Percentiles rank a stretch among this genome's conserved stretches.
These are phyloP conservation scores for Huntiella savannae DNA, from an alignment of 2,329 filamentous ascomycete species.

Conservation along the genomic window DNA sequence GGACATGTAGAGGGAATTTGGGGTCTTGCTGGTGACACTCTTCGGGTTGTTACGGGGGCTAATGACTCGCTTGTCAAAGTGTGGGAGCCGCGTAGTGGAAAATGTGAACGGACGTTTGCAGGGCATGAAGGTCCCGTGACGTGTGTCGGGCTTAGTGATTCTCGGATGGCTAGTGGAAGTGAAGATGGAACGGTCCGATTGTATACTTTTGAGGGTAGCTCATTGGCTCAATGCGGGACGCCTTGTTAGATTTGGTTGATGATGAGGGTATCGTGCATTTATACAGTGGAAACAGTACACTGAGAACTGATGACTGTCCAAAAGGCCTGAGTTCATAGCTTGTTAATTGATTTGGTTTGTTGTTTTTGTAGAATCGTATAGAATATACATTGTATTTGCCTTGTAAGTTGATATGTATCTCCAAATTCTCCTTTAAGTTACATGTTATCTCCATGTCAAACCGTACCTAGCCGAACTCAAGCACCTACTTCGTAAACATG, in stretches of 20 bases:
- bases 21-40: conserved; percentile 73
- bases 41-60: conserved; percentile 73
- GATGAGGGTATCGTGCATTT: background rate
- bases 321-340: no score
- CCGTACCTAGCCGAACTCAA: no score
- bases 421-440: no score
- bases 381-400: no score
- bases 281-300: conserved; percentile 2
- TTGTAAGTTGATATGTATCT: no score
- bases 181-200: conserved; percentile 85
- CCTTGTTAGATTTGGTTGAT: conserved; percentile 18
- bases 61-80: conserved; percentile 88
- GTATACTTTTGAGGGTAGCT: conserved; percentile 49
- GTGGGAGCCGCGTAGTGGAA: conserved; percentile 83
- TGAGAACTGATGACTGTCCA: background rate
- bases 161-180: conserved; percentile 72
- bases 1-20: conserved; percentile 93
- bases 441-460: no score
- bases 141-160: conserved; percentile 80
- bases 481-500: no score
- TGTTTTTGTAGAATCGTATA: no score
- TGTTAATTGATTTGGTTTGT: no score
- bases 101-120: conserved; percentile 80
- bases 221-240: conserved; percentile 28
- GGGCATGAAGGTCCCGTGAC: conserved; percentile 84